These are phyloP conservation scores for Elaeis guineensis DNA, from an alignment of 176 grass and related monocot genomes.

Conservation along the genomic window DNA sequence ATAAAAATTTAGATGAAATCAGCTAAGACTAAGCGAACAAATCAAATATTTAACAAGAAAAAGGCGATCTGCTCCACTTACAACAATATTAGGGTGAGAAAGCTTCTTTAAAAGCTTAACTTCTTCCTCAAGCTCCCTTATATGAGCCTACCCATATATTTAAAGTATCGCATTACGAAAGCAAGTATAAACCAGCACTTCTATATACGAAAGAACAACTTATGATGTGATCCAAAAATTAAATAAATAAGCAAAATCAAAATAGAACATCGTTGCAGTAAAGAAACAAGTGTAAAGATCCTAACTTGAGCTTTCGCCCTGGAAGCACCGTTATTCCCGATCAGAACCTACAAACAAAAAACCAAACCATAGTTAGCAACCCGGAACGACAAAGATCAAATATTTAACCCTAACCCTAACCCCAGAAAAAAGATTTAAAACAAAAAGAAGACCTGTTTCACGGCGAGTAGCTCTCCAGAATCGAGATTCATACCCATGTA, in stretches of 20 bases:
- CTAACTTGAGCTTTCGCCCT: constrained; percentile 91
- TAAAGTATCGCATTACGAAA: too few species aligned
- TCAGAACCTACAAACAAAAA: constrained; percentile 58
- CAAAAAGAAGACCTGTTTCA: constrained; percentile 56
- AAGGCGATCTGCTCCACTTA: constrained; percentile 30
- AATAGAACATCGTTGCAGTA: background rate
- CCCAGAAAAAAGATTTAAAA: background rate
- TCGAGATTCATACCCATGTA: constrained; percentile 99
- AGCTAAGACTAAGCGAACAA: constrained; percentile 7
- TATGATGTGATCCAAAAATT: too few species aligned
- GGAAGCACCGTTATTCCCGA: constrained; percentile 67
- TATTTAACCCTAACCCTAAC: background rate
- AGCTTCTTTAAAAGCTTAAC: constrained; percentile 95
- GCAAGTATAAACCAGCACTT: too few species aligned
- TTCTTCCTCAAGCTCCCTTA: constrained; percentile 94
- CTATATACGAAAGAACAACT: too few species aligned
- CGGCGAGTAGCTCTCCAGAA: constrained; percentile 89
- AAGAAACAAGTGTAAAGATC: background rate
- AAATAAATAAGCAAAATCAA: background rate
- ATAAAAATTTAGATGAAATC: too few species aligned
- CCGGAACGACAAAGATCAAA: background rate
- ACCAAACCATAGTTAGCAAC: background rate
- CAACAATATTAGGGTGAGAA: constrained; percentile 92
- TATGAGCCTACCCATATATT: constrained; percentile 48
- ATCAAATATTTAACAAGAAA: background rate